Conservation (phyloP, 176 grass and related monocot genomes). For the Eleusine coracana region DNA sequence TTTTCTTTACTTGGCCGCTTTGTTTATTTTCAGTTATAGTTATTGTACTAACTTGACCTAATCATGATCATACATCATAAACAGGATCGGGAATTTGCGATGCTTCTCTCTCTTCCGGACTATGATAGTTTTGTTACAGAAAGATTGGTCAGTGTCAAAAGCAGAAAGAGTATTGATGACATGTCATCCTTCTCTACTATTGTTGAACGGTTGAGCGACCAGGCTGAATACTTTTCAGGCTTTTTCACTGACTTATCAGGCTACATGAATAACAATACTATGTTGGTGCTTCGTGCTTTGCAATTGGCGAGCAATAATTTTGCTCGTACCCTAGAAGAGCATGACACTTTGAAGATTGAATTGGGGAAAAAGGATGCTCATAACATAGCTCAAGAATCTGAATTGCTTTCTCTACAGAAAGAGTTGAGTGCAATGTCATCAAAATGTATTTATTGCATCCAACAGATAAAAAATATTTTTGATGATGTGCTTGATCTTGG, state of each 20-base stretch:
- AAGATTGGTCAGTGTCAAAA: conserved; percentile 44
- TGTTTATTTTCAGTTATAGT: conserved; percentile 21
- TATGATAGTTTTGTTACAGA: conserved; percentile 67
- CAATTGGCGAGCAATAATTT: conserved; percentile 60
- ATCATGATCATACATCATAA: conserved; percentile 25
- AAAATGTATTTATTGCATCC: conserved; percentile 62
- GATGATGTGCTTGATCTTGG: conserved; percentile 41
- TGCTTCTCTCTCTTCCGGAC: conserved; percentile 58
- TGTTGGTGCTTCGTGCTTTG: conserved; percentile 53
- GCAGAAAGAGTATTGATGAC: conserved; percentile 48
- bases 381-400: conserved; percentile 64
- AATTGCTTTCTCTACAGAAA: conserved; percentile 59
- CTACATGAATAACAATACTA: conserved; percentile 63
- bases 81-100: conserved; percentile 57
- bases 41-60: conserved; percentile 31
- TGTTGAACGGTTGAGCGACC: conserved; percentile 59
- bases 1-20: neutral
- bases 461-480: conserved; percentile 52
- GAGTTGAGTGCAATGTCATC: conserved; percentile 56
- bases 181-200: conserved; percentile 56
- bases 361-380: conserved; percentile 59
- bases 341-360: conserved; percentile 65
- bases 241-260: conserved; percentile 69
- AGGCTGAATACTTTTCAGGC: conserved; percentile 48
- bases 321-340: conserved; percentile 62